Evolutionary conservation across 192 early-diverging fungal genomes (phyloP), one percentile per base, ranked within the genome.

Genomic region (Oehlia diaphana): DNA sequence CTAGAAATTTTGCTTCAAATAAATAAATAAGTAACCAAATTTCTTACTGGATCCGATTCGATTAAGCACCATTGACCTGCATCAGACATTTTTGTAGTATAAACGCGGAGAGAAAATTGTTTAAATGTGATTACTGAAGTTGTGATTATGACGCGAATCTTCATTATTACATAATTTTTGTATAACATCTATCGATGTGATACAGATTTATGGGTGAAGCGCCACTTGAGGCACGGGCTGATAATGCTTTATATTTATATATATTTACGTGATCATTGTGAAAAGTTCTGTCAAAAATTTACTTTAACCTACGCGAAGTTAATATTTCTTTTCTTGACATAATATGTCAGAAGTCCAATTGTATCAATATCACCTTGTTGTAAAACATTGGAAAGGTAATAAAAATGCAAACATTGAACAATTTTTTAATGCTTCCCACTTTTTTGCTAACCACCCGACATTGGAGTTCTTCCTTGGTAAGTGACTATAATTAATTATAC

Each of bases 11-110:
- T 73, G 2, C 28, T 28, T n/a, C 26, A 71, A 68, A n/a, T 74
- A 26, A 68, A n/a, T 74, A 26, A 70, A 6, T 28, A 63, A 53
- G 10, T 9, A 42, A 33, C 21, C 47, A 47, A 19, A 74, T 10
- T 42, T 19, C 39, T 81, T 82, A 85, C 94, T 39, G 94, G 94
- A 85, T 95, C 94, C 79, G 92, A 93, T 82, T 95, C 94, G 81
- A 95, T 95, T 62, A 94, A 85, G 78, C 93, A 94, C 94, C 94
- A 95, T 76, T 93, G 93, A 71, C 93, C 94, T 82, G 89, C 82
- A 72, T 91, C 90, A 9, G 82, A 70, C 86, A 87, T 89, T 19
- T 21, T 58, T 58, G 16, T n/a, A 58, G 50, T 58, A 7, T 21
- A 7, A 58, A 58, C 53, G 53, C 16, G 16, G 16, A 16, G 14